Conservation (phyloP, 2,329 filamentous ascomycete species). For the Chrysoporthe austroafricana region DNA sequence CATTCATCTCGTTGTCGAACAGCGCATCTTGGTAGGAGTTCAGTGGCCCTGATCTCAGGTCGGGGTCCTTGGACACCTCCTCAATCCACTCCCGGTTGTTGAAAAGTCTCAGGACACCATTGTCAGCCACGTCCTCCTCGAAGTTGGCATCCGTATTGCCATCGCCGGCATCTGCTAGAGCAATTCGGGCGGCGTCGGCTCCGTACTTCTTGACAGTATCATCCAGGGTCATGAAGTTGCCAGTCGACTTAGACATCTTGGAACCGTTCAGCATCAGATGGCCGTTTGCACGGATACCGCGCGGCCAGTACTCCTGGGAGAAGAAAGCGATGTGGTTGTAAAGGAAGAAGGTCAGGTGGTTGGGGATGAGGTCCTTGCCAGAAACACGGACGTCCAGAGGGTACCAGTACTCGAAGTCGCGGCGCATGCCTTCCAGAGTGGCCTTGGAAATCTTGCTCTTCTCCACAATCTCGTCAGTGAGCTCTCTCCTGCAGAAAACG, state of each 20-base stretch:
- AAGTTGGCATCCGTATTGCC: slow-evolving; percentile 96
- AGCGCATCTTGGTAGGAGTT: slow-evolving; percentile 83
- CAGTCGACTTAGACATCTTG: slow-evolving; percentile 98
- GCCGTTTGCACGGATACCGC: slow-evolving; percentile 83
- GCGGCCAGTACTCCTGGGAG: slow-evolving; percentile 85
- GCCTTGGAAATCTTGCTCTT: slow-evolving; percentile 74
- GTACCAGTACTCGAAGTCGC: slow-evolving; percentile 97
- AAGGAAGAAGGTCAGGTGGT: slow-evolving; percentile 93
- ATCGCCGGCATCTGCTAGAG: slow-evolving; percentile 75
- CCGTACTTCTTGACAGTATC: slow-evolving; percentile 91
- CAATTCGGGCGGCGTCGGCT: slow-evolving; percentile 68
- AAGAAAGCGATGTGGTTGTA: slow-evolving; percentile 94
- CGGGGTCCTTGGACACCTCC: slow-evolving; percentile 72
- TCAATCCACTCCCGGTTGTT: slow-evolving; percentile 87
- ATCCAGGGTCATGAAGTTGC: slow-evolving; percentile 92
- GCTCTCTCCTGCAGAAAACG: slow-evolving; percentile 77
- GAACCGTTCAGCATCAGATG: slow-evolving; percentile 94
- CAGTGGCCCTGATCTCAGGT: slow-evolving; percentile 75
- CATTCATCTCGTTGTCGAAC: slow-evolving; percentile 93
- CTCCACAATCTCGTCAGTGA: slow-evolving; percentile 65
- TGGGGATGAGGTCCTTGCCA: slow-evolving; percentile 91
- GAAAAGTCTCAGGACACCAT: slow-evolving; percentile 83
- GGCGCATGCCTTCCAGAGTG: slow-evolving; percentile 77
- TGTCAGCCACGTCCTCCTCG: slow-evolving; percentile 92
- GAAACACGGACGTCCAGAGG: slow-evolving; percentile 86